Base-by-base conservation (phyloP, 805 yeast species). In the Candida argentea region DNA sequence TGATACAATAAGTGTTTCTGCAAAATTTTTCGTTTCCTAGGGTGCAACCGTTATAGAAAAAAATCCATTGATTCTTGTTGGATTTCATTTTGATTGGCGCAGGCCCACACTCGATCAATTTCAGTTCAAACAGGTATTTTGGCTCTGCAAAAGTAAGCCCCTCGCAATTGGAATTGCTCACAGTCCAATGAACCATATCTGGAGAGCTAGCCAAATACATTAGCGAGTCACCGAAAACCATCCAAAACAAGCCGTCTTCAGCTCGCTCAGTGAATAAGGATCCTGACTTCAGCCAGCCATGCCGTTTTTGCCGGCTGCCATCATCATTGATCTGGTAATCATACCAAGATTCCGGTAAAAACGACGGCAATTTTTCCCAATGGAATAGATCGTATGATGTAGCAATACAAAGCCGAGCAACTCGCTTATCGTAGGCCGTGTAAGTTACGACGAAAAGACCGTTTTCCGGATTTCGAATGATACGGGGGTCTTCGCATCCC, bases 201-300 rank as follows among this genome's bases (percentile, higher is more conserved):
- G 37, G 38, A 6, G 60, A 51, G 16, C 38, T 45, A 4, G 65
- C 65, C 35, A 61, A 43, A 34, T 57, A 52, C 31, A 61, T 46
- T 20, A 50, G 50, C 7, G 55, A 46, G 37, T 61, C 67, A 14
- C 67, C 67, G 62, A 63, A 61, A 14, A 61, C 48, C 67, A 61
- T 61, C 35, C 58, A 57, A 33, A 53, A 60, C 21, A 46, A 42
- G 4, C 63, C 63, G 33, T 56, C 57, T 11, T 34, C 32, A 26
- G 44, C 42, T 18, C 27, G 37, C 22, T 59, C 60, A 5, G 48
- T 48, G 33, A 61, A 55, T 2, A 61, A 37, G 3, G 65, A 65
- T 2, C 64, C 67, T 11, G 57, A 50, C 37, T 61, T 61, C 57
- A 53, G 60, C 66, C 66, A 60, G 15, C 44, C 48, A 15, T 41